Evolutionary conservation across 2,329 filamentous ascomycete species (phyloP), one percentile per base, ranked within the genome.

Genomic region (Diaporthe amygdali): DNA sequence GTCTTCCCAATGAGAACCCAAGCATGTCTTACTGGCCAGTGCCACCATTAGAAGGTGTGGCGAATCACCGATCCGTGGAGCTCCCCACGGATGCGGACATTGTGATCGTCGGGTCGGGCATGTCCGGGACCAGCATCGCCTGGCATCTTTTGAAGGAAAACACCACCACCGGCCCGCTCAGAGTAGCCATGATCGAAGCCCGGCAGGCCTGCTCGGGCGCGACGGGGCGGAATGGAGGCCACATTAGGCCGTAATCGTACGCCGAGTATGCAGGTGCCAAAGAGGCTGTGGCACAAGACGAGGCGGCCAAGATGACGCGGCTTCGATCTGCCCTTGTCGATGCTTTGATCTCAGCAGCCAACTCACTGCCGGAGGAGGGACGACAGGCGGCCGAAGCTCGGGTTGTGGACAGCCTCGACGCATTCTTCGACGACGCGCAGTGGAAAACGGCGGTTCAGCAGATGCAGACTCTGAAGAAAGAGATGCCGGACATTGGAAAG

Each of bases 131-230:
- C 22, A 51, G 63, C 12, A 67, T 51, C 15, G 63, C 63, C 0
- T 67, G 49, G 44, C 63, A 67, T 7, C 63, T 67, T 0, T 30
- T 67, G 46, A 49, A 46, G 10, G 63, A 39, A 15, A 15, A 34
- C 20, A 47, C 14, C 34, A 20, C 27, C 10, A 39, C 17, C 25
- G 30, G 7, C 8, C 34, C 64, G 10, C 41, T 67, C 12, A 25
- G 37, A 37, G 17, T 59, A 37, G 54, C 37, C 54, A 59, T 59
- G 34, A 2, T 59, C 34, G 64, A 67, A 25, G 47, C 64, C 20
- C 47, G 47, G 2, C 64, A 67, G 64, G 64, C 32, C 37, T 67
- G 64, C n/a, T 67, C 64, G n/a, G 64, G 64, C 44, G 47, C 64
- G 3, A 67, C 64, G 1, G 47, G 64, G 5, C 47, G 64, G 9